A percentile compares a stretch with the other conserved stretches of the same genome.
phyloP scores from a whole-genome alignment of 2,329 filamentous ascomycete genomes.

The Rosellinia necatrix region DNA sequence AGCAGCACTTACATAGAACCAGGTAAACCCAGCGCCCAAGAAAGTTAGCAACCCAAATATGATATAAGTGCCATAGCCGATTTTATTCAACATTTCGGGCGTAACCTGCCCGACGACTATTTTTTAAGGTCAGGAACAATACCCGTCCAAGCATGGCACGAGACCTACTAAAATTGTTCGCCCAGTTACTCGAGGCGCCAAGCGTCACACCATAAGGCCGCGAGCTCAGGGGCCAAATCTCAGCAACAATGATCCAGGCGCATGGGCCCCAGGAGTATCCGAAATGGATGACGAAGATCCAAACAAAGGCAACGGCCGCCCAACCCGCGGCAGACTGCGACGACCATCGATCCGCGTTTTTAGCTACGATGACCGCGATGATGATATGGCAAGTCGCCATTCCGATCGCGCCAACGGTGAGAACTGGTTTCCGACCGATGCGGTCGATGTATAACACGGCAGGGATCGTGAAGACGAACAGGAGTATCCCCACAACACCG shows the following conservation, averaged over 20 bases:
- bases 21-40: slow-evolving; percentile 64
- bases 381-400: slow-evolving; percentile 75
- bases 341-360: slow-evolving; percentile 62
- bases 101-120: slow-evolving; percentile 70
- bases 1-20: slow-evolving; percentile 56
- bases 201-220: slow-evolving; percentile 73
- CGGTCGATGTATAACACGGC: slow-evolving; percentile 69
- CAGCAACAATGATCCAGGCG: slow-evolving; percentile 74
- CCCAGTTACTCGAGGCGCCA: slow-evolving; percentile 67
- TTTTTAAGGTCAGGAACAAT: slow-evolving; percentile 42
- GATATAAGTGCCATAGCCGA: slow-evolving; percentile 74
- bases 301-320: slow-evolving; percentile 70
- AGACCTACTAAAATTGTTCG: slow-evolving; percentile 55
- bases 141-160: not conserved
- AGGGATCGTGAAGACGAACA: slow-evolving; percentile 70
- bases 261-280: slow-evolving; percentile 77
- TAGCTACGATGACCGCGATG: slow-evolving; percentile 70
- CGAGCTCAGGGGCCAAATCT: slow-evolving; percentile 74
- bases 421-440: slow-evolving; percentile 64
- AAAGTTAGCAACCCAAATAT: slow-evolving; percentile 70
- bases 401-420: slow-evolving; percentile 67
- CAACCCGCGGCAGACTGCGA: slow-evolving; percentile 67
- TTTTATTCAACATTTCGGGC: slow-evolving; percentile 66
- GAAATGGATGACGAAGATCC: slow-evolving; percentile 76
- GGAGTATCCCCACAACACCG: slow-evolving; percentile 72